Conservation (phyloP, 2,329 filamentous ascomycete species). For the Graphilbum fragrans region DNA sequence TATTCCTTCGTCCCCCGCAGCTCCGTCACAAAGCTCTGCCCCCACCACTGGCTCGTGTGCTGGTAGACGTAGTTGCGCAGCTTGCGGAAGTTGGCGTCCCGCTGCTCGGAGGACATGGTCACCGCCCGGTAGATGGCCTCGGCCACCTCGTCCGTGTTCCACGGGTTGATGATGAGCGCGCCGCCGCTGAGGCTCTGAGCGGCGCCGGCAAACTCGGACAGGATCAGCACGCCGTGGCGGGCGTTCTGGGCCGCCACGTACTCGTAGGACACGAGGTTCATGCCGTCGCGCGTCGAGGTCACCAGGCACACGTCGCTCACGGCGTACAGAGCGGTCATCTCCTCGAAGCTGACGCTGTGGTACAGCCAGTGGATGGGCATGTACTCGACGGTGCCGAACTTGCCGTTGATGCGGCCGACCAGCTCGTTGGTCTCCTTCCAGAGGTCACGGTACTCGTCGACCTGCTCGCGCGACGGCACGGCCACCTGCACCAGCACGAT, state of each 20-base stretch:
- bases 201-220: slow-evolving; percentile 93
- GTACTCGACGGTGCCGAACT: slow-evolving; percentile 93
- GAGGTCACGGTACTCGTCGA: slow-evolving; percentile 96
- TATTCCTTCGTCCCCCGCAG: slow-evolving; percentile 26
- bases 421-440: slow-evolving; percentile 93
- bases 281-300: slow-evolving; percentile 91
- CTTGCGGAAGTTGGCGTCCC: slow-evolving; percentile 78
- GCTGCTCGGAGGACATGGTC: slow-evolving; percentile 85
- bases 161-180: slow-evolving; percentile 90
- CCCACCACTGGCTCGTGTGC: slow-evolving; percentile 97
- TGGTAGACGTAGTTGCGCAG: slow-evolving; percentile 92
- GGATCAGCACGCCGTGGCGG: slow-evolving; percentile 83
- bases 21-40: slow-evolving; percentile 81
- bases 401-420: slow-evolving; percentile 92
- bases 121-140: slow-evolving; percentile 93
- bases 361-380: slow-evolving; percentile 99
- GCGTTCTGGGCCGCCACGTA: slow-evolving; percentile 92
- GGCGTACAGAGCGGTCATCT: slow-evolving; percentile 85
- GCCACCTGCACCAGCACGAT: slow-evolving; percentile 94
- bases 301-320: slow-evolving; percentile 88
- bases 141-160: slow-evolving; percentile 94
- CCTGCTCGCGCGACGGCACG: slow-evolving; percentile 86
- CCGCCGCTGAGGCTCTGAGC: slow-evolving; percentile 92
- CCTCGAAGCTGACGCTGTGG: slow-evolving; percentile 89
- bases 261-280: slow-evolving; percentile 97